A percentile compares a stretch with the other conserved stretches of the same genome.
Evolutionary conservation across 139 green algal species (phyloP).

Genomic region (Chlorella sp.): DNA sequence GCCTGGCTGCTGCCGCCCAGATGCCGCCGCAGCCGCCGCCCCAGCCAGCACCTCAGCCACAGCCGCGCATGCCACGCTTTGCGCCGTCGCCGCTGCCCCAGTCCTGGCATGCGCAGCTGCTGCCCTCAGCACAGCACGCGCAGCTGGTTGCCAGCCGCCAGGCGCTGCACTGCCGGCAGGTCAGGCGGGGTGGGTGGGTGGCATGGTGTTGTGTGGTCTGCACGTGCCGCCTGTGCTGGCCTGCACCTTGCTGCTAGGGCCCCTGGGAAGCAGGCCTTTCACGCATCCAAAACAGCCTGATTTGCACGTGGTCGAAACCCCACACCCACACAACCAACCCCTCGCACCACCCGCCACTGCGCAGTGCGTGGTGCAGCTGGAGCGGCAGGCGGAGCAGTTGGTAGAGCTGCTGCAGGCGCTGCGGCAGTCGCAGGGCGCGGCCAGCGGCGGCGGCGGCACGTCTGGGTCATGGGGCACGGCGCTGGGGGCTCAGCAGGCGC

Average conservation of each 20-base stretch:
- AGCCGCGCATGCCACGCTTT: not conserved
- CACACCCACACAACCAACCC: not conserved
- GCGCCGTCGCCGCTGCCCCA: not conserved
- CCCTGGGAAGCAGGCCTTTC: not conserved
- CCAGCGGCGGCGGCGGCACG: too few species aligned
- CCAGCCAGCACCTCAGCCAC: too few species aligned
- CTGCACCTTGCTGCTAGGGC: not conserved
- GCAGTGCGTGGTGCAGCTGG: not conserved
- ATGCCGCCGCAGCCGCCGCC: not conserved
- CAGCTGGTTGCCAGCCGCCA: not conserved
- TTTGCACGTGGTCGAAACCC: too few species aligned
- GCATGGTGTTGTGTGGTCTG: not conserved
- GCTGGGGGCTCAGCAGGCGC: not conserved
- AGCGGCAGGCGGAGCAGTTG: not conserved
- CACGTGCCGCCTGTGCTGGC: not conserved
- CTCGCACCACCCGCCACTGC: not conserved
- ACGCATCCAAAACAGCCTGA: not conserved
- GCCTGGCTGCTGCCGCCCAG: too few species aligned
- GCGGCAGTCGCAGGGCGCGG: too few species aligned
- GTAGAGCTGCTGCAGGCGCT: not conserved
- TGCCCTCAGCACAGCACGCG: not conserved
- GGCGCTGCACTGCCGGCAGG: not conserved
- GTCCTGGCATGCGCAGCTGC: not conserved
- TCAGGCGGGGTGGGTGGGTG: not conserved
- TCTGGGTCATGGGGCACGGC: too few species aligned